These are phyloP conservation scores for Panaeolus papilionaceus DNA, from an alignment of 768 basidiomycete genomes.

Conservation along the genomic window DNA sequence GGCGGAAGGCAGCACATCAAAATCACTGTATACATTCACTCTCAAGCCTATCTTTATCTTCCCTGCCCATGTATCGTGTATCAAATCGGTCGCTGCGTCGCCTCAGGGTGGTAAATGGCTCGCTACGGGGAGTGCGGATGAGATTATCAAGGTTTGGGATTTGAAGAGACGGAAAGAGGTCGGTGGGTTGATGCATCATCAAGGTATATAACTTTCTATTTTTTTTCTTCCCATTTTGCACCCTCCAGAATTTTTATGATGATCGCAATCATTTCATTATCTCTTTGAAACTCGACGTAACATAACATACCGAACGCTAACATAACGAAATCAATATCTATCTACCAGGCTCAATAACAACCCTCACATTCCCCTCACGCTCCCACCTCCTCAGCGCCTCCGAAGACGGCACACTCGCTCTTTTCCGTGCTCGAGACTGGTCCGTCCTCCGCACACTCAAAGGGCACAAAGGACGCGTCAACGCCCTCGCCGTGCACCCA, in stretches of 20 bases:
- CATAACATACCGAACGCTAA: not conserved
- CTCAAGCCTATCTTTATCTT: slow-evolving; percentile 93
- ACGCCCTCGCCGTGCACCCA: slow-evolving; percentile 90
- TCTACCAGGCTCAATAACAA: slow-evolving; percentile 84
- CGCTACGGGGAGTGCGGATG: slow-evolving; percentile 94
- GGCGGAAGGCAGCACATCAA: too few relatives aligned
- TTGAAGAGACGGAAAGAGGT: slow-evolving; percentile 89
- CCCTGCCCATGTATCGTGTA: slow-evolving; percentile 93
- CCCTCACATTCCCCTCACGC: slow-evolving; percentile 83
- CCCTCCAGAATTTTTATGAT: not conserved
- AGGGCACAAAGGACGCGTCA: slow-evolving; percentile 94
- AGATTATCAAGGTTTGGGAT: slow-evolving; percentile 98
- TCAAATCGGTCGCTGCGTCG: slow-evolving; percentile 89
- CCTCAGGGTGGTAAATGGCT: slow-evolving; percentile 95
- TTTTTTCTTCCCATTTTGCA: not conserved
- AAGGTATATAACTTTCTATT: slow-evolving; percentile 60
- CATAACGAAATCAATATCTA: too few relatives aligned
- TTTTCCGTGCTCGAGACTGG: slow-evolving; percentile 97
- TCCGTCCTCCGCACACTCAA: slow-evolving; percentile 84
- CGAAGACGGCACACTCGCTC: slow-evolving; percentile 88
- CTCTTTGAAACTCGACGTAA: too few relatives aligned
- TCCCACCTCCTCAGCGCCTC: slow-evolving; percentile 92
- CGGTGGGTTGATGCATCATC: slow-evolving; percentile 93
- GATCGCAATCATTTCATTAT: too few relatives aligned
- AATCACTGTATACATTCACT: slow-evolving; percentile 39